These are phyloP conservation scores for Podaxis rugospora DNA, from an alignment of 768 basidiomycete species.

Conservation along the genomic window DNA sequence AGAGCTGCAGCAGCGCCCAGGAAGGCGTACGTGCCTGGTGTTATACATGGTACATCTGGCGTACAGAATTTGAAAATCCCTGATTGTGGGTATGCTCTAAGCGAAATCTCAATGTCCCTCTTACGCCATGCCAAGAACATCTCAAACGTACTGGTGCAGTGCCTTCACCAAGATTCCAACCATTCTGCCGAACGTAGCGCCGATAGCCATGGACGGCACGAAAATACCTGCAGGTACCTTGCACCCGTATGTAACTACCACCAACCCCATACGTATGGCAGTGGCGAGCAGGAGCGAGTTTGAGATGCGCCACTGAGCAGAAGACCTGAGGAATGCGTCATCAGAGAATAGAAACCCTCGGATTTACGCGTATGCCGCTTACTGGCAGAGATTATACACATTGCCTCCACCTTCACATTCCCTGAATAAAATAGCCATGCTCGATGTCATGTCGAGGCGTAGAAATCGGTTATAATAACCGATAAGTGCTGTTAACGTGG, in stretches of 20 bases:
- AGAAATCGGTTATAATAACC: slow-evolving; percentile 94
- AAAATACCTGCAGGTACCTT: slow-evolving; percentile 99
- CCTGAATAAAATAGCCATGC: slow-evolving; percentile 89
- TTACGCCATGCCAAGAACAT: neutral
- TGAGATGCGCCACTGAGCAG: slow-evolving; percentile 91
- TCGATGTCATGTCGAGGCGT: slow-evolving; percentile 96
- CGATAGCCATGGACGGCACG: slow-evolving; percentile 98
- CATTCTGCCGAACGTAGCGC: slow-evolving; percentile 96
- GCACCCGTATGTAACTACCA: slow-evolving; percentile 91
- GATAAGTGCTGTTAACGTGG: slow-evolving; percentile 84
- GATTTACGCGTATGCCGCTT: slow-evolving; percentile 27
- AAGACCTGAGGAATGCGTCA: slow-evolving; percentile 56
- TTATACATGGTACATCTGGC: slow-evolving; percentile 94
- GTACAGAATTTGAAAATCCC: slow-evolving; percentile 89
- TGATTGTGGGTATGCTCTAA: slow-evolving; percentile 74
- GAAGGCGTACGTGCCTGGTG: slow-evolving; percentile 97
- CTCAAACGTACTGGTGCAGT: slow-evolving; percentile 62
- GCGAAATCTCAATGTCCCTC: slow-evolving; percentile 3
- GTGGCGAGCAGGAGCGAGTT: slow-evolving; percentile 92
- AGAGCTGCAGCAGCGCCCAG: slow-evolving; percentile 95
- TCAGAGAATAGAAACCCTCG: neutral
- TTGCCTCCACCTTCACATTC: slow-evolving; percentile 97
- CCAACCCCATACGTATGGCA: slow-evolving; percentile 78
- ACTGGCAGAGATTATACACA: slow-evolving; percentile 90
- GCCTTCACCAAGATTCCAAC: slow-evolving; percentile 96